phyloP scores from a whole-genome alignment of 2,329 filamentous ascomycete genomes.

The Pseudocercospora fuligena region DNA sequence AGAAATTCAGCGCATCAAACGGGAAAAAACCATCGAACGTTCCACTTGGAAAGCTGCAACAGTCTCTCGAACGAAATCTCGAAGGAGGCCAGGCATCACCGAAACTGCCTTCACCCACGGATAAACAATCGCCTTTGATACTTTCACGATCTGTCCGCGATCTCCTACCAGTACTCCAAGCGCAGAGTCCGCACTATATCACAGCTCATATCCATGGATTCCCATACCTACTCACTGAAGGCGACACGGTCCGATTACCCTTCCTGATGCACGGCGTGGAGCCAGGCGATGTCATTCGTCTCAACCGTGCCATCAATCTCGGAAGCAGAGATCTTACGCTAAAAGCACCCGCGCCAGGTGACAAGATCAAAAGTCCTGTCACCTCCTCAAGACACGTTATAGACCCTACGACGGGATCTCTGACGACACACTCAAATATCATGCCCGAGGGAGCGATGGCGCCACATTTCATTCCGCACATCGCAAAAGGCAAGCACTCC shows the following conservation, averaged over 20 bases:
- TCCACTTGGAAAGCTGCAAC: neutral
- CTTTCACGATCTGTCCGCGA: constrained; percentile 62
- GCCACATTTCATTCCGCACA: constrained; percentile 46
- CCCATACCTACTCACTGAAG: constrained; percentile 75
- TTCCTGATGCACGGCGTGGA: constrained; percentile 55
- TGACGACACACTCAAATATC: constrained; percentile 32
- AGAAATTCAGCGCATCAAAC: neutral
- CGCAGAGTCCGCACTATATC: constrained; percentile 78
- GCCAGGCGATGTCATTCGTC: constrained; percentile 82
- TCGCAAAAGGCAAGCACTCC: constrained; percentile 42
- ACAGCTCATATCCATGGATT: constrained; percentile 78
- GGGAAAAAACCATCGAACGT: neutral
- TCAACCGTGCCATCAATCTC: constrained; percentile 82
- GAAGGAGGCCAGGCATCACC: neutral
- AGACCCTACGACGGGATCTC: constrained; percentile 35
- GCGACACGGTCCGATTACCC: constrained; percentile 55
- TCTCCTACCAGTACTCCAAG: constrained; percentile 72
- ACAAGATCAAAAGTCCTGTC: constrained; percentile 38
- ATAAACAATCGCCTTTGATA: constrained; percentile 36
- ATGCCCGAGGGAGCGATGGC: constrained; percentile 28
- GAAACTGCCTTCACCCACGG: neutral
- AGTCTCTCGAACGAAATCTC: neutral
- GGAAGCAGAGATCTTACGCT: constrained; percentile 91
- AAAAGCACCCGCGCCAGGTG: constrained; percentile 67
- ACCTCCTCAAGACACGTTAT: constrained; percentile 29